phyloP scores from a whole-genome alignment of 129 eudicot genomes.

The Flaveria bidentis region DNA sequence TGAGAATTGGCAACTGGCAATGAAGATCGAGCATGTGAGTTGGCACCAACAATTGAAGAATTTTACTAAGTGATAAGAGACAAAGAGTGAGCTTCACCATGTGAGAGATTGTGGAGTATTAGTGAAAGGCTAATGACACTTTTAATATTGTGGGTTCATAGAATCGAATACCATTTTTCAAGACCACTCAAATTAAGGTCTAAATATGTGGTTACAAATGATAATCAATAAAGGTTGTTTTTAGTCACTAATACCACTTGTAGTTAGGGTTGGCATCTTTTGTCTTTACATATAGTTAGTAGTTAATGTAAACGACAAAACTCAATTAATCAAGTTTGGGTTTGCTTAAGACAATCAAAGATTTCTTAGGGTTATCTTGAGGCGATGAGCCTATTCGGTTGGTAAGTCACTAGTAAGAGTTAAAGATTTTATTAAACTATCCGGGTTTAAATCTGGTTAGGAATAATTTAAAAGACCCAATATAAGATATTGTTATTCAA shows the following conservation, averaged over 20 bases:
- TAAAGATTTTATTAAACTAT: too few species aligned
- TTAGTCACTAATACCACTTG: slow-evolving; percentile 25
- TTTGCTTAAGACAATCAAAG: not conserved
- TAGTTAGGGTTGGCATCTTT: slow-evolving; percentile 32
- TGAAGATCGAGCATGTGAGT: slow-evolving; percentile 31
- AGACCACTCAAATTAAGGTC: slow-evolving; percentile 26
- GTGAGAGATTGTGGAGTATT: slow-evolving; percentile 36
- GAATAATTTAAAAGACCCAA: too few species aligned
- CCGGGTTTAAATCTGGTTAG: too few species aligned
- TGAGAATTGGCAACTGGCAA: slow-evolving; percentile 25
- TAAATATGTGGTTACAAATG: slow-evolving; percentile 32
- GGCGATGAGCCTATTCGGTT: not conserved
- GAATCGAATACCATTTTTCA: slow-evolving; percentile 3
- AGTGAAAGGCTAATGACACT: slow-evolving; percentile 36
- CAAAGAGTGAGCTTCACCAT: slow-evolving; percentile 41
- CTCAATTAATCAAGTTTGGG: not conserved
- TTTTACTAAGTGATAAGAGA: slow-evolving; percentile 35
- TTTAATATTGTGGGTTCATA: slow-evolving; percentile 30
- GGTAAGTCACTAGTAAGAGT: too few species aligned
- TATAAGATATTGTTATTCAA: too few species aligned
- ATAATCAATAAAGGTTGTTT: slow-evolving; percentile 28
- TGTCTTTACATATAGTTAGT: slow-evolving; percentile 26
- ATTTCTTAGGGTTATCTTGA: not conserved
- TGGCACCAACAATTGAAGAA: slow-evolving; percentile 26
- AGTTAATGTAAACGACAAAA: slow-evolving; percentile 30